Conservation (phyloP, 2,329 filamentous ascomycete genomes). For the Xylariaceae sp. region DNA sequence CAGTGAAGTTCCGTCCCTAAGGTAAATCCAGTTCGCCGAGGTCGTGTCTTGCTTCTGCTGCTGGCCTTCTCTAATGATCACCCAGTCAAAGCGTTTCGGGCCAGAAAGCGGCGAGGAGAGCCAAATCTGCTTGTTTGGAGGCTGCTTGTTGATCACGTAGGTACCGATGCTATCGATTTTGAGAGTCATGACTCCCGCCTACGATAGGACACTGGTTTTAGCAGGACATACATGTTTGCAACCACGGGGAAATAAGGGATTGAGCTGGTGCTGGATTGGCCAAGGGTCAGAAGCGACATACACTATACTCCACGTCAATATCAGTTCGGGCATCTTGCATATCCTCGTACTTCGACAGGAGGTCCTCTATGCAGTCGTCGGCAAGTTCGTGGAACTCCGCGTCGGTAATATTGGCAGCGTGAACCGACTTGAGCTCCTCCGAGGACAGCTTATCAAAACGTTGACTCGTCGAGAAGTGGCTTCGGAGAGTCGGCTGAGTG, state of each 20-base stretch:
- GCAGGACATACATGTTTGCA: constrained; percentile 2
- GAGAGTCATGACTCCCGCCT: constrained; percentile 85
- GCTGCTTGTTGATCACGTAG: constrained; percentile 97
- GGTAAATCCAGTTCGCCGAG: constrained; percentile 77
- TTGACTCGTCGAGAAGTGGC: constrained; percentile 34
- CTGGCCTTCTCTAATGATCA: constrained; percentile 66
- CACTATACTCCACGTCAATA: constrained; percentile 83
- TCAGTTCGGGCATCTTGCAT: constrained; percentile 68
- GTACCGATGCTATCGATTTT: constrained; percentile 64
- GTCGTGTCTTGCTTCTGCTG: constrained; percentile 73
- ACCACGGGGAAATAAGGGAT: background rate
- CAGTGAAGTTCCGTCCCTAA: constrained; percentile 74
- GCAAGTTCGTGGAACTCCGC: constrained; percentile 71
- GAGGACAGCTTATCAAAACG: constrained; percentile 38
- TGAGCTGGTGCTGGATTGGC: background rate
- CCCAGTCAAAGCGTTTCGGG: constrained; percentile 92
- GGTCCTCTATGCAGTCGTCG: constrained; percentile 63
- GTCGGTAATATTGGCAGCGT: constrained; percentile 60
- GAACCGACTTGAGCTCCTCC: constrained; percentile 26
- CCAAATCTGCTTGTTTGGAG: constrained; percentile 97
- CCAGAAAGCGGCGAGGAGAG: constrained; percentile 85
- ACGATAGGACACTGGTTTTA: constrained; percentile 8
- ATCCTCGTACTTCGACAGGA: constrained; percentile 60
- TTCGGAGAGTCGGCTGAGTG: constrained; percentile 3
- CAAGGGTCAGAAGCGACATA: constrained; percentile 41